Base-by-base conservation (phyloP, 768 basidiomycete genomes). In the Dentipellis fragilis region DNA sequence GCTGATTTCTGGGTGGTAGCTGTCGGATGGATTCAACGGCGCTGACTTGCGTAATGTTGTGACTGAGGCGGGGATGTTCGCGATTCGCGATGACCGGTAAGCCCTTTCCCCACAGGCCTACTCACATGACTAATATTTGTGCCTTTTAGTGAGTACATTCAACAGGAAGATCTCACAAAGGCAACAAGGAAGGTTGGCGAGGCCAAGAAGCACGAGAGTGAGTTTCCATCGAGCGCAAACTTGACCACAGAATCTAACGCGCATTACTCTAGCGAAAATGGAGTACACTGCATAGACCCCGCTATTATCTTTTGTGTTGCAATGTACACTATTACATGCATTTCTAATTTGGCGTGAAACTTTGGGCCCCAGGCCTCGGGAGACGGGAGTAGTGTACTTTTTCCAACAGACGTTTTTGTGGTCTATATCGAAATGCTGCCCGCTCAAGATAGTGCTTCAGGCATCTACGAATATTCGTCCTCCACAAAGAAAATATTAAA, bases 21-120 rank as follows among this genome's bases (percentile, higher is more conserved):
- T 95, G 22, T 88, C 88, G 0, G 94, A 96, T 62, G 80, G 79
- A 0, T 97, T 97, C 75, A 98, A 97, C 67, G 96, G 96, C 54
- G 96, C 96, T 16, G 96, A 98, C 74, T 69, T 97, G 66, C 80
- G 93, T 49, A 98, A 98, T 67, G 89, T 97, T 21, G 83, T 94
- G 45, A 96, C 93, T 3, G 93, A 95, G 69, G 87, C 91, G 19
- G 95, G 95, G 47, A 95, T 99, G 93, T 98, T 97, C 66, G 96
- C 96, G 7, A 97, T 99, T 63, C 81, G 96, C 48, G 95, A 97
- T 57, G 95, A 97, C 63, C 78, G 90, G 89, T 87, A 54, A 54
- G 80, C 67, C 4, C 10, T 23, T n/a, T 3, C 10, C 49, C 45
- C 21, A 19, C 35, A 45, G 29, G 40, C 49, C 55, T 23, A 64